Evolutionary conservation across 2,329 filamentous ascomycete species (phyloP).

Genomic region (Penicillium sp.): DNA sequence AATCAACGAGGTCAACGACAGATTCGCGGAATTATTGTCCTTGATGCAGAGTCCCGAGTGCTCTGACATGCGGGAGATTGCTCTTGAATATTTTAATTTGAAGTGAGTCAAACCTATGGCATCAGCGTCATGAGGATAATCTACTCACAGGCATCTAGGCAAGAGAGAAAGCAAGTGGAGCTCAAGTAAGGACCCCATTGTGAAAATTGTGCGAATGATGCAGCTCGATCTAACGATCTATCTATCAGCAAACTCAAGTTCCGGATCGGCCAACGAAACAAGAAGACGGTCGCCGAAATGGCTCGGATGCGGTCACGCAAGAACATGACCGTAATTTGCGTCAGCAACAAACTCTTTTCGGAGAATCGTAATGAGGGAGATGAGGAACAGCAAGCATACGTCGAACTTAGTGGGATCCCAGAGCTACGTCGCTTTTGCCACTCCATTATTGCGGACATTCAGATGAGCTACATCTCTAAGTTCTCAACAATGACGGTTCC

Average conservation of each 20-base stretch:
- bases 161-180: neutral
- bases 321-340: slow-evolving; percentile 18
- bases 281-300: neutral
- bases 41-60: neutral
- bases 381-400: slow-evolving; percentile 10
- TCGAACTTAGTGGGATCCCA: slow-evolving; percentile 23
- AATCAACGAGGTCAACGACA: neutral
- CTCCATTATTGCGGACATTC: slow-evolving; percentile 20
- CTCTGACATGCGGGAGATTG: neutral
- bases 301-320: neutral
- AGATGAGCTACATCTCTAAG: slow-evolving; percentile 8
- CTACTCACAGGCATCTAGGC: neutral
- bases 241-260: slow-evolving; percentile 1
- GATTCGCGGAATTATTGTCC: neutral
- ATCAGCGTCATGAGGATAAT: neutral
- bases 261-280: slow-evolving; percentile 4
- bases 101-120: neutral
- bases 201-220: neutral
- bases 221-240: neutral
- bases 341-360: slow-evolving; percentile 22
- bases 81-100: neutral
- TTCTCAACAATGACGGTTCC: slow-evolving; percentile 19
- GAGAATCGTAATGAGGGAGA: slow-evolving; percentile 3
- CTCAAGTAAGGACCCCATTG: neutral
- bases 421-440: slow-evolving; percentile 25